Conservation (phyloP, 2,329 filamentous ascomycete genomes). For the Cladosporium sp. region DNA sequence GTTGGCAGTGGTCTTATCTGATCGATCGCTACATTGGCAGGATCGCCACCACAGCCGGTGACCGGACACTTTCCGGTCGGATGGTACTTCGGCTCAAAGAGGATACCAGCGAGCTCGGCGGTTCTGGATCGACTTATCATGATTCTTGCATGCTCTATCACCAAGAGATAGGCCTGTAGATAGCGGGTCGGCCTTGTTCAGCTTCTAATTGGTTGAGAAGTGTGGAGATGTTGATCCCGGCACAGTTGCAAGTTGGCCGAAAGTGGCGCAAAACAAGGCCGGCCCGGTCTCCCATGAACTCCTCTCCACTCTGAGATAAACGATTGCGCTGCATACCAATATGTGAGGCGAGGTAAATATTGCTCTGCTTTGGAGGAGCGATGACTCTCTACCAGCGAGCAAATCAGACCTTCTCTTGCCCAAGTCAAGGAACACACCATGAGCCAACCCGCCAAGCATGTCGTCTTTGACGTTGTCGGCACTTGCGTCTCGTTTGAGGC, state of each 20-base stretch:
- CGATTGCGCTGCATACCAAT: neutral
- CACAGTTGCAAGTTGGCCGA: neutral
- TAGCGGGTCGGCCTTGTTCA: no score
- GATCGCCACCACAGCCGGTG: no score
- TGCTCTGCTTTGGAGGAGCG: no score
- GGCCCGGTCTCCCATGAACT: neutral
- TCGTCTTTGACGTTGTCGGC: conserved; percentile 46
- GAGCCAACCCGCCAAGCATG: neutral
- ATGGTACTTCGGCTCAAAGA: neutral
- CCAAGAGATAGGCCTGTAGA: no score
- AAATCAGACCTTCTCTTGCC: neutral
- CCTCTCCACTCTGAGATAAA: neutral
- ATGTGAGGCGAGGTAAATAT: no score
- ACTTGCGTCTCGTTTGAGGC: conserved; percentile 48
- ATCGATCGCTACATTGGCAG: no score
- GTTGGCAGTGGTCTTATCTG: neutral
- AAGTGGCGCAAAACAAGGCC: neutral
- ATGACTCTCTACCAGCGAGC: no score
- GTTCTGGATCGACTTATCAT: no score
- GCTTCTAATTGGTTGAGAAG: neutral
- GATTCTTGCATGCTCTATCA: no score
- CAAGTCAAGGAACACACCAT: neutral
- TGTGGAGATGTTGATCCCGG: neutral
- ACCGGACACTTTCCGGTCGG: no score
- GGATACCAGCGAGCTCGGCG: neutral